Base-by-base conservation (phyloP, 805 yeast genomes). In the Candida berthetii region DNA sequence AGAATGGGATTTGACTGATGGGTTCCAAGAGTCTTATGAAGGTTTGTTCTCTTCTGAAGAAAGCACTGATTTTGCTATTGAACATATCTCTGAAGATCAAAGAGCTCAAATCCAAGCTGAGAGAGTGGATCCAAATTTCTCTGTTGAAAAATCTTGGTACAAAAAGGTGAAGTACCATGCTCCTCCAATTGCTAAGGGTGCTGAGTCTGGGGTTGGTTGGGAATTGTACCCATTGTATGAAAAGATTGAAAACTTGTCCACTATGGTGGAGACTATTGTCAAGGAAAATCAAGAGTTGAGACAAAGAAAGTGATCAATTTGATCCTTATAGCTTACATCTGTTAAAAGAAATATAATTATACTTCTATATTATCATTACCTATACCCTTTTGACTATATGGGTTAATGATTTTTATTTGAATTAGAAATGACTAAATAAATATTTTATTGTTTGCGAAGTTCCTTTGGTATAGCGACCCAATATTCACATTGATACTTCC, bases 1-100 rank as follows among this genome's bases (percentile, higher is more conserved):
- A 7, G 90, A 82, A 52, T 87, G 96, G 95, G 87, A 84, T 48
- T 67, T 87, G 49, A 74, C 82, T 7, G 95, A 86, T 60, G 96
- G 95, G 0, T 86, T 64, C 42, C 61, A 64, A 27, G 71, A 65
- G 35, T 48, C 53, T 15, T 57, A 50, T 18, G 60, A 56, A n/a
- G 61, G 59, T 5, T 37, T 63, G 4, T 57, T 62, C 36, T 53
- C 57, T 16, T 41, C 50, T 22, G 54, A 53, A 28, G 56, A 55
- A 3, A 9, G n/a, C 13, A 49, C 55, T 16, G 54, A 50, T 3
- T 44, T 47, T 2, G 46, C 58, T 10, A 55, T 52, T 4, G 52
- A 54, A 16, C 55, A 58, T 24, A 60, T 67, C 4, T 58, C 69
- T 16, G 66, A 66, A 33, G 62, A 66, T 9, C 46, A 80, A 24